phyloP scores from a whole-genome alignment of 345 rosid genomes.

The Hibiscus trionum region DNA sequence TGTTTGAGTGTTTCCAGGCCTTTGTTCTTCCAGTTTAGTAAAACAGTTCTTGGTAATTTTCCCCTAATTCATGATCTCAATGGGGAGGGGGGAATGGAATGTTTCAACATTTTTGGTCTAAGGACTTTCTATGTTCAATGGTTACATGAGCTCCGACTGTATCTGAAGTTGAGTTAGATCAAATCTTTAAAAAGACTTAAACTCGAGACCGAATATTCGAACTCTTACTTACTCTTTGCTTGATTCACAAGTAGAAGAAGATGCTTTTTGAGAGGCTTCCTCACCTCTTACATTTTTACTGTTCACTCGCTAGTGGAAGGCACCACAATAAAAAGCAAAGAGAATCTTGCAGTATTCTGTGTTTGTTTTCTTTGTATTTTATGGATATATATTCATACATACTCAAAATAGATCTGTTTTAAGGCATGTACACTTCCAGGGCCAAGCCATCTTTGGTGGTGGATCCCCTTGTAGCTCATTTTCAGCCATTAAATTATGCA shows the following conservation, averaged over 20 bases:
- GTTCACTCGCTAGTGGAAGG: not conserved
- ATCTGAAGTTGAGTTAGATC: no score
- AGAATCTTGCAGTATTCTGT: not conserved
- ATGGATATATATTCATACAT: not conserved
- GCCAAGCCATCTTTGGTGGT: not conserved
- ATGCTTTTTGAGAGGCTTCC: not conserved
- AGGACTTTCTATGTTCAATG: no score
- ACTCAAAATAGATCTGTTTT: not conserved
- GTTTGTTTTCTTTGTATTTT: not conserved
- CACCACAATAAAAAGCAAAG: slow-evolving; percentile 7
- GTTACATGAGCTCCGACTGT: no score
- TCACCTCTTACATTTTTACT: not conserved
- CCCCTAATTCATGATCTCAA: no score
- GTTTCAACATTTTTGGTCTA: no score
- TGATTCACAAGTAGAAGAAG: not conserved
- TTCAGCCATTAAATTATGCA: not conserved
- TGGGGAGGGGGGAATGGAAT: no score
- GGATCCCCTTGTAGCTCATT: not conserved
- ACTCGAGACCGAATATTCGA: not conserved
- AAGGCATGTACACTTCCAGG: not conserved
- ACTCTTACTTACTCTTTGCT: not conserved
- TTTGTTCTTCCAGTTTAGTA: no score
- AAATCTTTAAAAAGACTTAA: no score
- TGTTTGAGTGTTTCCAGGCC: no score
- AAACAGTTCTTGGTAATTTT: no score